Evolutionary conservation across 176 grass and related monocot species (phyloP), one percentile per base, ranked within the genome.

Genomic region (Triticum turgidum): DNA sequence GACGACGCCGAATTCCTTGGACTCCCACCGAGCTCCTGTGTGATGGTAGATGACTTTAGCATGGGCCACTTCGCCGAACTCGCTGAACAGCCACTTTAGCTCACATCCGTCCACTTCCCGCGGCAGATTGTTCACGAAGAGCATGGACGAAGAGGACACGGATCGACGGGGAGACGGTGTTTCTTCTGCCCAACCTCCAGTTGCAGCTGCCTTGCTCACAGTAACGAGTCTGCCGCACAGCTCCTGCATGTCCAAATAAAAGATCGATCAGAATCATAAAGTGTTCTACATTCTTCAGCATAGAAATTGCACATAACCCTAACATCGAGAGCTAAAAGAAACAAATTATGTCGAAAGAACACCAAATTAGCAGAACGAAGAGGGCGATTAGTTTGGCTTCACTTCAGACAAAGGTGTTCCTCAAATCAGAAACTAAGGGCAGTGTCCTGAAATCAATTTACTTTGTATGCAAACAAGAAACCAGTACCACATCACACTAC

Each of bases 81-180:
- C 86, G 0, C 93, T 92, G 59, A 96, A 98, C 22, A 98, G 30
- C 81, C 95, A 79, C 65, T 88, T 90, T 82, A 98, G 63, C 91
- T 87, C 38, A 90, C 85, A 52, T 52, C 14, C 49, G 14, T 52
- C 14, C 49, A 52, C 88, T 90, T 88, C 97, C 94, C 88, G 10
- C 89, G 86, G 41, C 49, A 98, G 64, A 68, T 98, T 98, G 25
- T 88, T 90, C 56, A 90, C 94, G 21, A 90, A 96, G 34, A 96
- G 79, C 80, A 89, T 92, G 34, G 85, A 91, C 17, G 78, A 77
- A 77, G 85, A 3, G 18, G 29, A 12, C 10, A 27, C 77, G 62
- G 61, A 74, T n/a, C 42, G 73, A 24, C 39, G 49, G 49, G 49
- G 49, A 65, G 80, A 25, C 11, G 9, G 39, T 45, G 70, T 45